These are phyloP conservation scores for Azolla pinnata DNA, from an alignment of 75 land plant species.

Conservation along the genomic window DNA sequence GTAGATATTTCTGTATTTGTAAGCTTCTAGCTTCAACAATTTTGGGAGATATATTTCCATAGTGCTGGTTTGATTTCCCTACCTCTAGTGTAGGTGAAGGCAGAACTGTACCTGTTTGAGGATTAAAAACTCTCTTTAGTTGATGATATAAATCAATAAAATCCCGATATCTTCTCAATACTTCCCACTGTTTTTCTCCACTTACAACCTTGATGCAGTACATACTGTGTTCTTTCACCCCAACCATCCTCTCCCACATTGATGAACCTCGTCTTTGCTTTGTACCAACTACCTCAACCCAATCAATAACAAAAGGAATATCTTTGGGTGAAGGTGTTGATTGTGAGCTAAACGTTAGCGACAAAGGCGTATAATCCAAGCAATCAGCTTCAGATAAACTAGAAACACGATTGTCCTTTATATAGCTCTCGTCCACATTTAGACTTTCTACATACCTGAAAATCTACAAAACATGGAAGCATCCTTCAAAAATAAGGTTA, in stretches of 20 bases:
- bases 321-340: not conserved
- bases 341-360: not conserved
- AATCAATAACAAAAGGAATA: slow-evolving; percentile 10
- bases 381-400: no score
- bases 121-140: slow-evolving; percentile 21
- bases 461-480: slow-evolving; percentile 15
- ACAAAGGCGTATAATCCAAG: not conserved
- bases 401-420: slow-evolving; percentile 6
- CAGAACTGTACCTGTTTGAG: slow-evolving; percentile 12
- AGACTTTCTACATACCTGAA: slow-evolving; percentile 25
- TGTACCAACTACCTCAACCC: slow-evolving; percentile 39
- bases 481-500: not conserved
- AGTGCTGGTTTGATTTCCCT: slow-evolving; percentile 24
- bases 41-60: slow-evolving; percentile 34
- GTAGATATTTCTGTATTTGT: slow-evolving; percentile 28
- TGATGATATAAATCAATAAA: slow-evolving; percentile 34
- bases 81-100: slow-evolving; percentile 35
- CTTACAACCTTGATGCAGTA: slow-evolving; percentile 27
- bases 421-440: slow-evolving; percentile 25
- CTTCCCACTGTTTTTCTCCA: slow-evolving; percentile 32
- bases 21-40: slow-evolving; percentile 35
- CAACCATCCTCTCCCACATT: slow-evolving; percentile 35
- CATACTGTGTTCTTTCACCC: slow-evolving; percentile 36
- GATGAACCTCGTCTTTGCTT: slow-evolving; percentile 29
- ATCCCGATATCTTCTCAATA: slow-evolving; percentile 37